Conservation (phyloP, 2,329 filamentous ascomycete species). For the Aphanoascus verrucosus region DNA sequence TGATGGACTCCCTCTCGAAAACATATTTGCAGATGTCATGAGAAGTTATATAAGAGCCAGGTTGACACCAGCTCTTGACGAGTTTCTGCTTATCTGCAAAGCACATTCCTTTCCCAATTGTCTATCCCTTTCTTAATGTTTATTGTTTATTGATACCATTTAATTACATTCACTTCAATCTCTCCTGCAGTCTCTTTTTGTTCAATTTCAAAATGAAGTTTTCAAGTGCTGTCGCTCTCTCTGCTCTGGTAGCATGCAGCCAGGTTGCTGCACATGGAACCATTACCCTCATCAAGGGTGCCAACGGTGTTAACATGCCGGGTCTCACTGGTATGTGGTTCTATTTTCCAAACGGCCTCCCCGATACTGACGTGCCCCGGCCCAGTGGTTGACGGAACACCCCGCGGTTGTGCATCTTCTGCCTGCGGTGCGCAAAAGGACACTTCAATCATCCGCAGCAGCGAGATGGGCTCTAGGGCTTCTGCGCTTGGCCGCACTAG, state of each 20-base stretch:
- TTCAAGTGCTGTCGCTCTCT: slow-evolving; percentile 1
- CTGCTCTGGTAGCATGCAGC: slow-evolving; percentile 8
- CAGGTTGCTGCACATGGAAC: slow-evolving; percentile 9
- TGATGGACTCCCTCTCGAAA: not conserved
- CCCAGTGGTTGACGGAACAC: slow-evolving; percentile 8
- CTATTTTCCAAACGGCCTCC: not conserved
- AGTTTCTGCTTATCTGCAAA: not conserved
- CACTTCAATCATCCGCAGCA: slow-evolving; percentile 3
- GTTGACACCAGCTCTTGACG: not conserved
- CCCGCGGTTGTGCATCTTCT: slow-evolving; percentile 6
- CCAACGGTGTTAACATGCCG: slow-evolving; percentile 10
- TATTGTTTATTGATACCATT: not conserved
- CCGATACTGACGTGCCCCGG: not conserved
- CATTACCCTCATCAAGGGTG: slow-evolving; percentile 8
- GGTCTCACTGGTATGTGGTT: slow-evolving; percentile 1
- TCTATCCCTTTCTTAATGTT: not conserved
- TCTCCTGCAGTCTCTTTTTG: not conserved
- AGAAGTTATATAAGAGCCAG: slow-evolving; percentile 2
- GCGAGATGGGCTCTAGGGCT: slow-evolving; percentile 5
- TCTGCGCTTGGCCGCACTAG: slow-evolving; percentile 5
- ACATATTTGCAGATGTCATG: not conserved
- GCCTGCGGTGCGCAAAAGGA: slow-evolving; percentile 6
- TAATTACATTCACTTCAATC: not conserved
- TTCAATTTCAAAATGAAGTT: slow-evolving; percentile 8
- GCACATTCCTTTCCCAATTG: not conserved